Base-by-base conservation (phyloP, 495 filamentous ascomycete species). In the Cryomyces minteri region DNA sequence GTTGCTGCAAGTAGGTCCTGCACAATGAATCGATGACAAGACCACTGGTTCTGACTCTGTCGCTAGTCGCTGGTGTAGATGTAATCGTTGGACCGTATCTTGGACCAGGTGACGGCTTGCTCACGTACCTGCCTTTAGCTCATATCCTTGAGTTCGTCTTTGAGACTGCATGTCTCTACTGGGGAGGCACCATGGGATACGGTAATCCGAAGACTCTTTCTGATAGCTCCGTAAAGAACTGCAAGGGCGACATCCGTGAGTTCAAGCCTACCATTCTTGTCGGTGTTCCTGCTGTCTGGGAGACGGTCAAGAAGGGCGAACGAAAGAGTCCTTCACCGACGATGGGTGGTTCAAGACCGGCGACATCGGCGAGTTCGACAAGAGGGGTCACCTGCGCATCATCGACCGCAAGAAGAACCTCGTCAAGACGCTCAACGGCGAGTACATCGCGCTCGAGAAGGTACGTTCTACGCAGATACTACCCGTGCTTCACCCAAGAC, bases 331-430 rank as follows among this genome's bases (percentile, higher is more conserved):
- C 8, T 68, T 84, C 44, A 74, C 79, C 28, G 67, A 72, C 7
- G 88, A 86, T 56, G 86, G 84, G 18, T 95, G 87, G 87, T 95
- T 94, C 73, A 88, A 79, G 77, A 92, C 87, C 36, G 87, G 87
- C 43, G 87, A 95, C 54, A 88, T 95, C 54, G 87, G 87, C 54
- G 83, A 95, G 67, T 95, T 81, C 63, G 81, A 88, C 58, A 56
- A 66, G 48, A 73, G 79, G 55, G 87, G 87, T 48, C 79, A 93
- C 57, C 66, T 95, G 43, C 75, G 71, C 55, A 82, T 95, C 61
- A 93, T 95, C 55, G 87, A 95, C 63, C 83, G 87, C 55, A 95
- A 94, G 82, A 95, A 95, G 80, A 95, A 95, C 61, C 63, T 95
- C 50, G 81, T 94, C 61, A 95, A 95, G 78, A 98, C 87, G 3